Percentiles rank a stretch among this genome's conserved stretches.
These are phyloP conservation scores for Solanum tacnaense DNA, from an alignment of 257 asterid genomes.

Conservation along the genomic window DNA sequence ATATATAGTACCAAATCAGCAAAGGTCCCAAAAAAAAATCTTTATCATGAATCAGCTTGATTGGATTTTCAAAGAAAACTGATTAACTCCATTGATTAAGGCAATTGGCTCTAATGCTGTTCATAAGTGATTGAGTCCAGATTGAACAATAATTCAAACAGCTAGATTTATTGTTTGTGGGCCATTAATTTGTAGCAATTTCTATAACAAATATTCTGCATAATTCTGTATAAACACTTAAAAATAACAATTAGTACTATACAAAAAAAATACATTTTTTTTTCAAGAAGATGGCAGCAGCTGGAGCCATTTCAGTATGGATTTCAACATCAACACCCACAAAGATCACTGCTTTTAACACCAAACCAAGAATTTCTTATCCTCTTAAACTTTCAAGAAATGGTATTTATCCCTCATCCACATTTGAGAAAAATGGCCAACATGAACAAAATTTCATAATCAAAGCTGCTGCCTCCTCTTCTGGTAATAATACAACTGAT, in stretches of 20 bases:
- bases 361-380: conserved; percentile 16
- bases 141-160: neutral
- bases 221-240: neutral
- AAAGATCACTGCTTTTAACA: conserved; percentile 4
- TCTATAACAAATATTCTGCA: neutral
- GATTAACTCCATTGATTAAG: neutral
- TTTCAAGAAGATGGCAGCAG: conserved; percentile 33
- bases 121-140: neutral
- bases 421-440: conserved; percentile 11
- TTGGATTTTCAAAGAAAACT: neutral
- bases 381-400: conserved; percentile 8
- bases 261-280: neutral
- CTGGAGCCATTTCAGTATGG: conserved; percentile 22
- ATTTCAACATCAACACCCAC: conserved; percentile 11
- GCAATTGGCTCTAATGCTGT: neutral
- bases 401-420: conserved; percentile 7
- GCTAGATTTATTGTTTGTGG: neutral
- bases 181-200: neutral
- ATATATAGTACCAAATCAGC: too few relatives aligned
- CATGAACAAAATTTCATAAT: conserved; percentile 14
- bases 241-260: neutral
- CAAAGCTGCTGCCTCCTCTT: conserved; percentile 37
- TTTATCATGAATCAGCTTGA: neutral
- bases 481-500: conserved; percentile 36
- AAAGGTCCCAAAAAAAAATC: too few relatives aligned